Base-by-base conservation (phyloP, 208 protist genomes). In the Leptomonas seymouri region DNA sequence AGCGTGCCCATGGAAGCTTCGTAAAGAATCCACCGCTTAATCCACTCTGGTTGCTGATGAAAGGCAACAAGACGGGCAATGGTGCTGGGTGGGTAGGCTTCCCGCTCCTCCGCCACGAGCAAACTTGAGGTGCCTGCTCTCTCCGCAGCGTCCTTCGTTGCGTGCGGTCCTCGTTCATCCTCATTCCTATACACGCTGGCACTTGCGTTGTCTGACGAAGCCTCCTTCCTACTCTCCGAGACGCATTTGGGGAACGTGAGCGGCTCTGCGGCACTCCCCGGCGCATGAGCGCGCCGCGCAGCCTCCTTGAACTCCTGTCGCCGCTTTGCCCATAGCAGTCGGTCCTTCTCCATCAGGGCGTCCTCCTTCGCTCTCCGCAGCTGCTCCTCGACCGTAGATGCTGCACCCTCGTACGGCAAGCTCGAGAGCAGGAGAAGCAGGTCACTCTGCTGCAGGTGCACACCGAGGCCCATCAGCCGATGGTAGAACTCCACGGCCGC, bases 1-100 rank as follows among this genome's bases (percentile, higher is more conserved):
- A 95, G 62, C 28, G 87, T 95, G 51, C 90, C 90, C 90, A 95
- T 95, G 12, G 90, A 95, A 0, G 85, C 87, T 41, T 95, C 90
- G 51, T 93, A 95, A 11, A 95, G 74, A 25, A 89, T 78, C 90
- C 90, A 95, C 36, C 86, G 82, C 72, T 82, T 85, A 36, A 95
- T 73, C 86, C 90, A 93, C 72, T 87, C 86, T 14, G 87, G 85
- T 34, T 90, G 75, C 18, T 78, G 62, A 8, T 65, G 62, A 25
- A 74, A 75, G 7, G 58, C 45, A 11, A 65, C 63, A 20, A 42
- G 63, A 6, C 39, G 71, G 2, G 71, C 71, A 41, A 77, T 77
- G 18, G 48, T 28, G 59, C 39, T 51, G 0, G 71, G 71, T 42
- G 60, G 56, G 50, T 67, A n/a, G 25, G 45, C 64, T 1, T 74